Conservation (phyloP, 108 stramenopile species). For the Schizochytrium sp. region DNA sequence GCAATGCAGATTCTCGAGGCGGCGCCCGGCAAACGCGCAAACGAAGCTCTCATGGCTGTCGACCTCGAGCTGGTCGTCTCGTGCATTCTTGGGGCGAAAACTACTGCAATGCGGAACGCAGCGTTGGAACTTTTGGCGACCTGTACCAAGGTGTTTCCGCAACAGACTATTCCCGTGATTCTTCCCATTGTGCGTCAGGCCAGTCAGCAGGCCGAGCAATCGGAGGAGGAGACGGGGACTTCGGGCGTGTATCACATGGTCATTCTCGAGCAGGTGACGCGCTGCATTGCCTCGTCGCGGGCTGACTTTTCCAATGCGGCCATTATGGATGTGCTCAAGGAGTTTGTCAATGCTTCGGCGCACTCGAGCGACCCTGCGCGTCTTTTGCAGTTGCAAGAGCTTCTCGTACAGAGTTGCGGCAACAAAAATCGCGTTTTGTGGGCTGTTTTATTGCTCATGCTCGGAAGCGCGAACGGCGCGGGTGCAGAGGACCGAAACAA, state of each 20-base stretch:
- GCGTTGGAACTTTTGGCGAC: not conserved
- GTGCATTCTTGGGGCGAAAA: not conserved
- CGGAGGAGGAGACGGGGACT: not conserved
- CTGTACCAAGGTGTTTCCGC: not conserved
- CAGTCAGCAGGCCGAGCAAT: not conserved
- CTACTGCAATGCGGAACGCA: not conserved
- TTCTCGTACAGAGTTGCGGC: not conserved
- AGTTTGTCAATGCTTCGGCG: not conserved
- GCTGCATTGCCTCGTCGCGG: not conserved
- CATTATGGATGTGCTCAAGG: not conserved
- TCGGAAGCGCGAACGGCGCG: not conserved
- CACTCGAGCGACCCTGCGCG: not conserved
- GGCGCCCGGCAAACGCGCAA: not conserved
- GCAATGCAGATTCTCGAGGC: not conserved
- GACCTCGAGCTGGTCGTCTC: not conserved
- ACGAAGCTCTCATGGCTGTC: not conserved
- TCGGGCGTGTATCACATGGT: not conserved
- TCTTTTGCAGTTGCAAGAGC: not conserved
- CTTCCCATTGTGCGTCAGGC: not conserved
- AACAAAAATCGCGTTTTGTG: not conserved
- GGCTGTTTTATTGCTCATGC: not conserved
- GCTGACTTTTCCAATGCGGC: not conserved
- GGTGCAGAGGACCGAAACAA: not conserved
- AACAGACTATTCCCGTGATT: not conserved
- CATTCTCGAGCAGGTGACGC: constrained; percentile 7